Evolutionary conservation across 441 rosid genomes (phyloP).

Genomic region (Populus tomentosa): DNA sequence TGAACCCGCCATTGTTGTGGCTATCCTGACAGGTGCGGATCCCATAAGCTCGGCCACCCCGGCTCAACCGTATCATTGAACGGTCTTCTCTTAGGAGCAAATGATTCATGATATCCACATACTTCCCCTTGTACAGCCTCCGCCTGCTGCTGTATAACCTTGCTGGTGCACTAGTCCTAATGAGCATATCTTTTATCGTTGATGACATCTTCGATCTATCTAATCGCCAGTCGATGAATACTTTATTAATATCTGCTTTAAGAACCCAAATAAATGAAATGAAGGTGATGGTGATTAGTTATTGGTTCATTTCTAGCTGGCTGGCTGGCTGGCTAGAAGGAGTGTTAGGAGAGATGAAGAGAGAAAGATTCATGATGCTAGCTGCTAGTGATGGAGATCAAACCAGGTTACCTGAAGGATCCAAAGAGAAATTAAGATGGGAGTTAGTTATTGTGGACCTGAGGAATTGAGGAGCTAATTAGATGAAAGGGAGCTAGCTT

Average conservation of each 20-base stretch:
- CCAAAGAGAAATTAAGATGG: background rate
- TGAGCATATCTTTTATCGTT: conserved; percentile 36
- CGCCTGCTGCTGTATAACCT: conserved; percentile 9
- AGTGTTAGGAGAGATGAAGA: too few relatives aligned
- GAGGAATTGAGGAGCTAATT: background rate
- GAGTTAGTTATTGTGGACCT: background rate
- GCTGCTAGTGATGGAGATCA: background rate
- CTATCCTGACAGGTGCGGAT: background rate
- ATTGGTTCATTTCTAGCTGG: background rate
- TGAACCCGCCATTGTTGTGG: background rate
- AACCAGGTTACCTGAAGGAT: conserved; percentile 7
- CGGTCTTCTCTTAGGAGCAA: conserved; percentile 13
- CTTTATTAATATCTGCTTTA: background rate
- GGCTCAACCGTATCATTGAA: conserved; percentile 14
- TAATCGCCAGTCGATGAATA: background rate
- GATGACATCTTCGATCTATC: conserved; percentile 16
- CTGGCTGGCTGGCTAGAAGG: background rate
- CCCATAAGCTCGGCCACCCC: conserved; percentile 10
- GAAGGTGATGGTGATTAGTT: too few relatives aligned
- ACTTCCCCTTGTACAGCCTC: conserved; percentile 19
- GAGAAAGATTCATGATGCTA: background rate
- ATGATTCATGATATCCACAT: conserved; percentile 22
- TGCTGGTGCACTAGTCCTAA: conserved; percentile 33
- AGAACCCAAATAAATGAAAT: too few relatives aligned
- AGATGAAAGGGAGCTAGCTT: background rate